A percentile compares a stretch with the other conserved stretches of the same genome.
phyloP scores from a whole-genome alignment of 805 yeast species.

The Metschnikowia bowlesiae region DNA sequence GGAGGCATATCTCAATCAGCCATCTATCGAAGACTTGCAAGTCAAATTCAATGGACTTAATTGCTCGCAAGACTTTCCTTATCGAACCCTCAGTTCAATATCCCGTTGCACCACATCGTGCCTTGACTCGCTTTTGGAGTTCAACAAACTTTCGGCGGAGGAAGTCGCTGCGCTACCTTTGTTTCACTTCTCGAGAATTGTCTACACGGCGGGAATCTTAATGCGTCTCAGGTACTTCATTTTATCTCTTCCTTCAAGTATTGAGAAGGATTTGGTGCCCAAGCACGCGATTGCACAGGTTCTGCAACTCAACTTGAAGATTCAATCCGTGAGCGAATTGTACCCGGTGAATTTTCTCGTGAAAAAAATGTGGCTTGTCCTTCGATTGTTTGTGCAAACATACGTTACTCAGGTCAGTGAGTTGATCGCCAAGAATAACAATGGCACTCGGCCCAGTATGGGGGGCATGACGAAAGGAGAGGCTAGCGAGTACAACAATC shows the following conservation, averaged over 20 bases:
- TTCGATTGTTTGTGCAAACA: constrained; percentile 58
- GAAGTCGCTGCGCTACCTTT: constrained; percentile 55
- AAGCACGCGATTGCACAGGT: constrained; percentile 36
- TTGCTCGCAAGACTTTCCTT: constrained; percentile 17
- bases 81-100: constrained; percentile 39
- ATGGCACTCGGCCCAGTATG: constrained; percentile 13
- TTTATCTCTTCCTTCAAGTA: constrained; percentile 46
- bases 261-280: constrained; percentile 46
- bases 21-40: constrained; percentile 28
- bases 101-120: constrained; percentile 53
- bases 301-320: constrained; percentile 24
- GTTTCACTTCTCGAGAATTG: constrained; percentile 50
- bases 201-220: constrained; percentile 64
- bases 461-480: constrained; percentile 14
- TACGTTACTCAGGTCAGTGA: constrained; percentile 51
- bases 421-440: constrained; percentile 23
- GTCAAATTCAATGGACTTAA: constrained; percentile 4
- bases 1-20: constrained; percentile 65
- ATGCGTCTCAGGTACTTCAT: constrained; percentile 52
- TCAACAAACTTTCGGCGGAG: constrained; percentile 39
- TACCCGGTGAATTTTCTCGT: constrained; percentile 44
- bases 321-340: constrained; percentile 25
- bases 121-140: constrained; percentile 46
- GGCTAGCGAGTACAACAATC: constrained; percentile 18
- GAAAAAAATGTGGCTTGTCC: constrained; percentile 50